Base-by-base conservation (phyloP, 2,329 filamentous ascomycete genomes). In the Xylaria sp. region DNA sequence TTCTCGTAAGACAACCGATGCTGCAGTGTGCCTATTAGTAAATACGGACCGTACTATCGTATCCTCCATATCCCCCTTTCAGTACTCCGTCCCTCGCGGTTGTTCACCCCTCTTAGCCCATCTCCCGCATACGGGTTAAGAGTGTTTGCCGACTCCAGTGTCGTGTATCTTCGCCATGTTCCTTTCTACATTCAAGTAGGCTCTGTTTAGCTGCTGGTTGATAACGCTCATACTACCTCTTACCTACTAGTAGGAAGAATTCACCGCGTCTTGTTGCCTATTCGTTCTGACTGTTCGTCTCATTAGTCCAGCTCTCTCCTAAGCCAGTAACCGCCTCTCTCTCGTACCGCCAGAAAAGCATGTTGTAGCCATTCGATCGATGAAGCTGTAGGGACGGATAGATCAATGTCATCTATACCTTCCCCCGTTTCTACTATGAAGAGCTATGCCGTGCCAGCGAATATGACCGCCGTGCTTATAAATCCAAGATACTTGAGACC, bases 121-220 rank as follows among this genome's bases (percentile, higher is more conserved):
- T 50, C 39, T 59, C 28, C 28, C 5, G 28, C 28, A 46, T 9
- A 18, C 28, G 56, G 51, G 44, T 55, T 41, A 25, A 28, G 67
- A 41, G 44, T 58, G 54, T 20, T 55, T 23, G 63, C 10, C 37
- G 58, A 59, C 58, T 63, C 62, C 58, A 25, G 18, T 32, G 50
- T 48, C 28, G 8, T 46, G 23, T 63, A 12, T 28, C 57, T 44
- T 58, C 32, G 60, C 51, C 55, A 70, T 68, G 68, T 60, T 39
- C 25, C 32, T 23, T 54, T 37, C 39, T 28, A 37, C 39, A 1
- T 46, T 41, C 18, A 37, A 51, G 68, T 64, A 64, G 37, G 59
- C 48, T 44, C 34, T 37, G 1, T 46, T 34, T 23, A 18, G 63
- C 52, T 65, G 32, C 51, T 60, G 23, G 32, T 50, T 59, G 15